Base-by-base conservation (phyloP, 2,329 filamentous ascomycete species). In the Penicillium sp. region DNA sequence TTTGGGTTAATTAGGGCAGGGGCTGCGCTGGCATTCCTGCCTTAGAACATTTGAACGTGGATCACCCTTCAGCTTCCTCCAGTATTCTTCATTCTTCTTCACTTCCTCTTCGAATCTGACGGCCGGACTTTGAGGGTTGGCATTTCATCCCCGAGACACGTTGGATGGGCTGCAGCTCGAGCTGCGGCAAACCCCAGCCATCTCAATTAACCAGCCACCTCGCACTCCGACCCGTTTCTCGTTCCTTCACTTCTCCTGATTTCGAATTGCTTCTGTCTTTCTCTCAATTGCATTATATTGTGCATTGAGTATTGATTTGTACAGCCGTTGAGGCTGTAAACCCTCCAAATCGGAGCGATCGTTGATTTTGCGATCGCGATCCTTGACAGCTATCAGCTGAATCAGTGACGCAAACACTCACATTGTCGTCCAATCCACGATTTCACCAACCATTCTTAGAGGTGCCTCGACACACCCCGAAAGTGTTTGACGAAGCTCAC, bases 401-500 rank as follows among this genome's bases (percentile, higher is more conserved):
- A 49, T 56, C 50, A 56, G 50, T 57, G 46, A 51, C 51, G 46
- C 17, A 49, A 52, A 45, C 47, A 32, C 46, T 66, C 64, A 58
- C 60, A 61, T 66, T 73, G 69, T 68, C 65, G 52, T 62, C 61
- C 49, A 57, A 61, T 59, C 47, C 52, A 33, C 56, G 60, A 26
- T 51, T 51, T 56, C 47, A 55, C 56, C 53, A 53, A 52, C 55
- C 56, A 56, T 51, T 61, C 45, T 55, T 61, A 64, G 63, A 63
- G 60, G 72, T 77, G 75, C 73, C 73, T 70, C 66, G 61, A 61
- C 62, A 61, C 62, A 60, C 58, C 57, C 62, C 56, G 55, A 58
- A 61, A 66, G 62, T 64, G 47, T 67, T 70, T 78, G 67, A 79
- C 75, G 75, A 79, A 68, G 66, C 69, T 67, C 64, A 78, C 77